Evolutionary conservation across 306 rosid genomes (phyloP).

Genomic region (Sesbania bispinosa): DNA sequence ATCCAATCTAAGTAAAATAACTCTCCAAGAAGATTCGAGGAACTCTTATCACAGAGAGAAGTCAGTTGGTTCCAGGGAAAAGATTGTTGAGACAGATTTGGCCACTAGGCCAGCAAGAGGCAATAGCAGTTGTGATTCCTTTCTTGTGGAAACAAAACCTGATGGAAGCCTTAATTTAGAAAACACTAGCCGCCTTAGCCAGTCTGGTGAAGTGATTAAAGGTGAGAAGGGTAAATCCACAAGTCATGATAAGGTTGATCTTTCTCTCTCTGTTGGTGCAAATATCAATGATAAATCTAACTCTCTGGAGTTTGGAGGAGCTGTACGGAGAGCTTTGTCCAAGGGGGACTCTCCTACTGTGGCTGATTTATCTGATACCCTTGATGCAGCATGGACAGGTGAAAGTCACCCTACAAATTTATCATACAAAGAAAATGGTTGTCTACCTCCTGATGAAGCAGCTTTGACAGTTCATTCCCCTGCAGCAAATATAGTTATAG

Average conservation of each 20-base stretch:
- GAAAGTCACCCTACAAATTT: constrained; percentile 41
- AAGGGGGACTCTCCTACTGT: constrained; percentile 44
- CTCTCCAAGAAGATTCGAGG: constrained; percentile 41
- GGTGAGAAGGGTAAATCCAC: constrained; percentile 29
- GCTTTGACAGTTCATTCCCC: constrained; percentile 36
- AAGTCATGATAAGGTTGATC: constrained; percentile 36
- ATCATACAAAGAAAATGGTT: constrained; percentile 42
- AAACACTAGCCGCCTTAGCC: constrained; percentile 31
- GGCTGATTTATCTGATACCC: constrained; percentile 69
- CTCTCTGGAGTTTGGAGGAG: constrained; percentile 38
- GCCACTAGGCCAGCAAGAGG: constrained; percentile 38
- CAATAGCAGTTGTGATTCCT: constrained; percentile 42
- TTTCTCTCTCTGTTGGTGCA: constrained; percentile 32
- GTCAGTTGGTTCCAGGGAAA: constrained; percentile 41
- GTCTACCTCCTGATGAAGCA: constrained; percentile 42
- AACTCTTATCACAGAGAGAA: constrained; percentile 50
- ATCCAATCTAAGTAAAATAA: constrained; percentile 34
- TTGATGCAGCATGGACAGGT: constrained; percentile 90
- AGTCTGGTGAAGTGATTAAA: constrained; percentile 32
- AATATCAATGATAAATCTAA: constrained; percentile 35
- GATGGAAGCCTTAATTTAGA: constrained; percentile 38
- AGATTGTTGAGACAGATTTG: constrained; percentile 40
- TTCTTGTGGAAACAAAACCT: constrained; percentile 44
- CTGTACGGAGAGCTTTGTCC: constrained; percentile 39
- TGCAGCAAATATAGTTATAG: constrained; percentile 23